These are phyloP conservation scores for Monilinia fructigena DNA, from an alignment of 2,329 filamentous ascomycete genomes.

Conservation along the genomic window DNA sequence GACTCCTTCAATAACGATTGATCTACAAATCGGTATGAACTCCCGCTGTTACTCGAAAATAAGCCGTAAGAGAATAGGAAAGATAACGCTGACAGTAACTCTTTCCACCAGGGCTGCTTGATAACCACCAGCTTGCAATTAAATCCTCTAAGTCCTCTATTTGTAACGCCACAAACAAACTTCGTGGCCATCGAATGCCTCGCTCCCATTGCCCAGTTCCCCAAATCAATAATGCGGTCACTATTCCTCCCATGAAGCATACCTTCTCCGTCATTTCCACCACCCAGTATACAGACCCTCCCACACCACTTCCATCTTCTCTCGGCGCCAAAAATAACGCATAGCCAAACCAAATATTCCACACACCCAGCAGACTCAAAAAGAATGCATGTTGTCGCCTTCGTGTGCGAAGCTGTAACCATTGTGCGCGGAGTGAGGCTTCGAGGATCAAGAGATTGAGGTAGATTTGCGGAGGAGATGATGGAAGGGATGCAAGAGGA, in stretches of 20 bases:
- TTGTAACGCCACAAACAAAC: constrained; percentile 88
- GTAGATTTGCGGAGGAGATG: constrained; percentile 64
- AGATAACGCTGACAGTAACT: constrained; percentile 67
- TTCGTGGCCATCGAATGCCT: constrained; percentile 87
- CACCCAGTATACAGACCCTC: constrained; percentile 94
- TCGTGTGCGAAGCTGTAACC: constrained; percentile 83
- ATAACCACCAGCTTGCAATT: constrained; percentile 96
- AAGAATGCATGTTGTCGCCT: constrained; percentile 93
- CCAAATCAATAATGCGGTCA: constrained; percentile 86
- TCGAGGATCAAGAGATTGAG: constrained; percentile 97
- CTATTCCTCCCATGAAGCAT: constrained; percentile 84
- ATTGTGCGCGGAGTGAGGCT: constrained; percentile 87
- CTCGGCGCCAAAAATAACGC: constrained; percentile 92
- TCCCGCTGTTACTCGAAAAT: constrained; percentile 66
- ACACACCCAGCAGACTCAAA: constrained; percentile 72
- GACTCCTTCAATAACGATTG: constrained; percentile 58
- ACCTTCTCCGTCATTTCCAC: constrained; percentile 88
- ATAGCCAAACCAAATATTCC: constrained; percentile 84
- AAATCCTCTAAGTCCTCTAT: constrained; percentile 84
- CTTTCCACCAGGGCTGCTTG: constrained; percentile 76
- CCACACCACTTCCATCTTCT: constrained; percentile 87
- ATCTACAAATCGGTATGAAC: constrained; percentile 76
- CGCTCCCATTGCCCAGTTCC: constrained; percentile 95
- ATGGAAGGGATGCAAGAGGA: constrained; percentile 39
- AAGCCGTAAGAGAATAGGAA: constrained; percentile 77